Evolutionary conservation across 2,329 filamentous ascomycete species (phyloP), one percentile per base, ranked within the genome.

Genomic region (Paracoccidioides brasiliensis): DNA sequence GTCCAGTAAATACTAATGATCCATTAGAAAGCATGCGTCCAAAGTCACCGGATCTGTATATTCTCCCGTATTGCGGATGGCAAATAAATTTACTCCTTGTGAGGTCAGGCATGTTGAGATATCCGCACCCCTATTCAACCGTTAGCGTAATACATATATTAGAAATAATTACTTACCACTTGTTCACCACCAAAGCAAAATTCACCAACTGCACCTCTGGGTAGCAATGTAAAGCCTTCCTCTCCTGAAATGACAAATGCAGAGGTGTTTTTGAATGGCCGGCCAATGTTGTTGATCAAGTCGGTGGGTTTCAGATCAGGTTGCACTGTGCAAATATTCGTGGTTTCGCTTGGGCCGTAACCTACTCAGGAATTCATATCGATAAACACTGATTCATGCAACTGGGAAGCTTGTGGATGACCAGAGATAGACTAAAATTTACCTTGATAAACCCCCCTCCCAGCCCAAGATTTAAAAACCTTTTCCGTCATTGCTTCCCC

Each of bases 121-220:
- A 95, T 1, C 88, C 88, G 42, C 78, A 76, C 44, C 77, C 80
- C 66, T 68, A 45, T 30, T 42, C 30, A 48, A 40, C 5, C 28
- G 45, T 61, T 44, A 64, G 56, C 45, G 38, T 49, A 38, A 41
- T 35, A 43, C 44, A 5, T 14, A 1, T 38, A 33, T 44, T 52
- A 15, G 9, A 15, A 55, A 9, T 5, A 22, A 10, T 28, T 14
- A 60, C 68, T 59, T 61, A 82, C 83, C 4, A 95, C 81, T 69
- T 95, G 90, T 51, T 87, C 81, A 9, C 90, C 90, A 12, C 88
- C 89, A 67, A 95, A 93, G 64, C 87, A 94, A 5, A 95, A 76
- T 67, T 95, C 90, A 9, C 90, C 90, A 14, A 88, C 74, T 59
- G 81, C 85, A 3, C 89, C 88, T 5, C 80, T 67, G 0, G 88